Percentiles rank a stretch among this genome's conserved stretches.
Conservation (phyloP, 2,329 filamentous ascomycete genomes). For the Thermothelomyces thermophilus region DNA sequence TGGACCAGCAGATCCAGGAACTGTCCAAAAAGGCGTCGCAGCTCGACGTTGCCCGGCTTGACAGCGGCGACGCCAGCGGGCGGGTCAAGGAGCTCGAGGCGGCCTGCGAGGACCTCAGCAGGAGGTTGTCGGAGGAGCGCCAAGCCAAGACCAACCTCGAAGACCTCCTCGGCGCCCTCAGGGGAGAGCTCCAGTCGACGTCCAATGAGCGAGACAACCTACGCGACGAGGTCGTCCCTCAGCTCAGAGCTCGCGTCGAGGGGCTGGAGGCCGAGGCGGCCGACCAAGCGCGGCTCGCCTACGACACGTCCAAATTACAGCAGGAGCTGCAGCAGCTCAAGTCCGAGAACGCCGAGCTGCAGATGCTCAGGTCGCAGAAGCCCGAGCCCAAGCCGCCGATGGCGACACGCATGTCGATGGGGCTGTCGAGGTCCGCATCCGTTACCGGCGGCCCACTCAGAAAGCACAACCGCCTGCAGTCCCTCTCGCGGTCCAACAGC, state of each 20-base stretch:
- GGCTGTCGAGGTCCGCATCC: slow-evolving; percentile 60
- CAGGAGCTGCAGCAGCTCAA: slow-evolving; percentile 73
- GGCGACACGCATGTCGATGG: slow-evolving; percentile 32
- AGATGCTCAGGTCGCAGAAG: slow-evolving; percentile 51
- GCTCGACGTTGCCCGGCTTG: slow-evolving; percentile 48
- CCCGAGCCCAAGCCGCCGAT: not conserved
- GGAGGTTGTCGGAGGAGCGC: slow-evolving; percentile 77
- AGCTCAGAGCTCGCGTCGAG: slow-evolving; percentile 68
- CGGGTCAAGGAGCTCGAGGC: slow-evolving; percentile 72
- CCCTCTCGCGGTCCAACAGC: slow-evolving; percentile 49
- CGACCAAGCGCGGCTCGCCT: slow-evolving; percentile 65
- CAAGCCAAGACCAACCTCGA: slow-evolving; percentile 90
- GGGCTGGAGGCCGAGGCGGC: slow-evolving; percentile 69
- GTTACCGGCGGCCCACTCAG: slow-evolving; percentile 48
- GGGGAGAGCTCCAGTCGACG: slow-evolving; percentile 72
- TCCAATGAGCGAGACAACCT: slow-evolving; percentile 88
- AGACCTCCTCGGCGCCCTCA: slow-evolving; percentile 78
- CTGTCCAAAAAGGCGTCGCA: slow-evolving; percentile 72
- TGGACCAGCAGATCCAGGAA: slow-evolving; percentile 78
- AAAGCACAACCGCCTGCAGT: slow-evolving; percentile 29
- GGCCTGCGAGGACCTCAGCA: slow-evolving; percentile 73
- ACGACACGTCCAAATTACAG: slow-evolving; percentile 77
- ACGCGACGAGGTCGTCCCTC: slow-evolving; percentile 78
- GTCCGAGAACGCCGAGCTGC: slow-evolving; percentile 33
- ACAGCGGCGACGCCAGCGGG: slow-evolving; percentile 48